phyloP scores from a whole-genome alignment of 108 stramenopile genomes.

The Pseudonitzschia pungens region DNA sequence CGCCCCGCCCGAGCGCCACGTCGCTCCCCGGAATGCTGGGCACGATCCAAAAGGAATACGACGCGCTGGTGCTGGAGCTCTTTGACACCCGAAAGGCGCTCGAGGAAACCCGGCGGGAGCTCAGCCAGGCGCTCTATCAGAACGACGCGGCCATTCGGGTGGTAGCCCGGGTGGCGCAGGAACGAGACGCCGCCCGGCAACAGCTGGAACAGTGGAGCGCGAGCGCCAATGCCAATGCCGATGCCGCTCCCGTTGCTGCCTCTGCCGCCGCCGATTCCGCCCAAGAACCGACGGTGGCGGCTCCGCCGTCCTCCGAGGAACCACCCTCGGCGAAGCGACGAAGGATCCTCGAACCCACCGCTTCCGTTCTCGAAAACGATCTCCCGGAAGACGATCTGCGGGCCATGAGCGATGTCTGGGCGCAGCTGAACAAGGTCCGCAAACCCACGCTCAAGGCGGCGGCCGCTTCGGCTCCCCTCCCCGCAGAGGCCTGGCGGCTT shows the following conservation, averaged over 20 bases:
- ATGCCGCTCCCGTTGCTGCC: background rate
- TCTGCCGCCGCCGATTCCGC: background rate
- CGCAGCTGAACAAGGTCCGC: slow-evolving; percentile 45
- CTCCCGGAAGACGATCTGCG: slow-evolving; percentile 49
- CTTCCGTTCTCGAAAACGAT: slow-evolving; percentile 24
- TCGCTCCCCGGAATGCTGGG: slow-evolving; percentile 65
- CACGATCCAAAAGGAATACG: slow-evolving; percentile 84
- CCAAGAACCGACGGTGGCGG: slow-evolving; percentile 1
- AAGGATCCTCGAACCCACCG: slow-evolving; percentile 19
- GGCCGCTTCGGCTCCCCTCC: slow-evolving; percentile 28
- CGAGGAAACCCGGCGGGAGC: slow-evolving; percentile 84
- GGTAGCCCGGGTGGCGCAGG: slow-evolving; percentile 82
- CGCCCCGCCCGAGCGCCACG: slow-evolving; percentile 59
- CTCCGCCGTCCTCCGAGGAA: slow-evolving; percentile 1
- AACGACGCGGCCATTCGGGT: slow-evolving; percentile 96
- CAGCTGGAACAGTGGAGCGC: slow-evolving; percentile 53
- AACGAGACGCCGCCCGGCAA: slow-evolving; percentile 84
- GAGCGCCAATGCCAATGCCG: background rate
- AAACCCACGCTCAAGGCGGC: slow-evolving; percentile 44
- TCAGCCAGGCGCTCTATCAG: slow-evolving; percentile 91
- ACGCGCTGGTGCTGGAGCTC: slow-evolving; percentile 84
- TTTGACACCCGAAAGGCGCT: slow-evolving; percentile 82
- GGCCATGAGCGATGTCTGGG: slow-evolving; percentile 59
- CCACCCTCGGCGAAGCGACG: slow-evolving; percentile 21
- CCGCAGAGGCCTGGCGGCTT: slow-evolving; percentile 39